phyloP scores from a whole-genome alignment of 768 basidiomycete species.

The Heimioporus sp. region DNA sequence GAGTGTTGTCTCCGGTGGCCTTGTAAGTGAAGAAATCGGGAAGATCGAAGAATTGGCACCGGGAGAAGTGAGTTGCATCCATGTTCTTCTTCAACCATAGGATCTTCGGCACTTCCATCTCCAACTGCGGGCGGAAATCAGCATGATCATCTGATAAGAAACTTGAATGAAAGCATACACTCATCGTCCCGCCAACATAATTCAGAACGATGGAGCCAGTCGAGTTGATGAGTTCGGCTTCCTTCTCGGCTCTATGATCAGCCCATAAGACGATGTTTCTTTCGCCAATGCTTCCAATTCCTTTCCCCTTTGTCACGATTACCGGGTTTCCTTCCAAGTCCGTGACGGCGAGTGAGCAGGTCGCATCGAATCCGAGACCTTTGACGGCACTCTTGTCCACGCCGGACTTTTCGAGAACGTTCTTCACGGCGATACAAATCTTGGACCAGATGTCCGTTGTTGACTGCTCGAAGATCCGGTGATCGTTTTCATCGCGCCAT shows the following conservation, averaged over 20 bases:
- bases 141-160: constrained; percentile 1
- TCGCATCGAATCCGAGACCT: constrained; percentile 94
- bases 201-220: constrained; percentile 84
- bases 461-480: constrained; percentile 96
- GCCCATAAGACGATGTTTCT: constrained; percentile 95
- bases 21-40: constrained; percentile 97
- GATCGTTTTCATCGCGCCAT: constrained; percentile 80
- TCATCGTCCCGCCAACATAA: constrained; percentile 96
- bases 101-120: constrained; percentile 98
- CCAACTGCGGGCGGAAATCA: constrained; percentile 53
- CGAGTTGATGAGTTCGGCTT: constrained; percentile 86
- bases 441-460: constrained; percentile 83
- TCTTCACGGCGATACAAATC: constrained; percentile 59
- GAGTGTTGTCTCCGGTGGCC: constrained; percentile 66
- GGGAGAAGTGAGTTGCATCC: constrained; percentile 63
- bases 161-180: constrained; percentile 46
- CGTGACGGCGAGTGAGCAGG: constrained; percentile 90
- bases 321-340: constrained; percentile 73
- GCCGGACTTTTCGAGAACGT: constrained; percentile 57
- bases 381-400: constrained; percentile 63
- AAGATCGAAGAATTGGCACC: constrained; percentile 84
- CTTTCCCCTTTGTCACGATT: constrained; percentile 64
- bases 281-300: constrained; percentile 58
- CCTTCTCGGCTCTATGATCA: constrained; percentile 90
- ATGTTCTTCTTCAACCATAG: constrained; percentile 95